Evolutionary conservation across 225 moss, liverwort and hornwort genomes (phyloP).

Genomic region (Pseudoscleropodium purum): DNA sequence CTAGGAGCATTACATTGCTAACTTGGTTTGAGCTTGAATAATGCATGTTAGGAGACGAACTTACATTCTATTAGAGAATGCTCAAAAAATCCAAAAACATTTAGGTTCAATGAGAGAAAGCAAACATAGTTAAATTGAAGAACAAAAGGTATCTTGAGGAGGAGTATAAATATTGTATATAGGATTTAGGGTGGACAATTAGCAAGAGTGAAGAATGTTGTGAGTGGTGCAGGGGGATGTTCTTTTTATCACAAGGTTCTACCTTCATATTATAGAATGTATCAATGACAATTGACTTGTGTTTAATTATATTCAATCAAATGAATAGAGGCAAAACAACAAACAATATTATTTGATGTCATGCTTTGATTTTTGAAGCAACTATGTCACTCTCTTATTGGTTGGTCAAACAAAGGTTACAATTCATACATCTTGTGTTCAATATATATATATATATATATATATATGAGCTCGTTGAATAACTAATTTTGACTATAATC

Average conservation of each 20-base stretch:
- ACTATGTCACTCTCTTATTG: background rate
- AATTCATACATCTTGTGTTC: background rate
- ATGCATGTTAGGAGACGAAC: too few species aligned
- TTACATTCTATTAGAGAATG: too few species aligned
- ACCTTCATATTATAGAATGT: background rate
- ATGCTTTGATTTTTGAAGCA: too few species aligned
- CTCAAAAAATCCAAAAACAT: background rate
- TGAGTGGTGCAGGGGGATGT: background rate
- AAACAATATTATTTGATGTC: too few species aligned
- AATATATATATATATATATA: too few species aligned
- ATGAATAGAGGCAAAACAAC: too few species aligned
- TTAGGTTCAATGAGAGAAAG: rapidly evolving
- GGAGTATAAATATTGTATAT: too few species aligned
- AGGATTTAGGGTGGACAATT: rapidly evolving
- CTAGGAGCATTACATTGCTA: background rate
- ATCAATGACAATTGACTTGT: background rate
- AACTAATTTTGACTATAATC: background rate
- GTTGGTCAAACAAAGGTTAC: background rate
- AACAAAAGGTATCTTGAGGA: rapidly evolving
- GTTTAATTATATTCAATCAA: background rate
- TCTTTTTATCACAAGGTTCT: background rate
- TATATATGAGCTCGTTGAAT: background rate
- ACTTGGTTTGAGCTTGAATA: background rate
- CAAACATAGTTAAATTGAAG: background rate
- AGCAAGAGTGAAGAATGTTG: background rate